Base-by-base conservation (phyloP, 2,329 filamentous ascomycete species). In the Cladosporium colombiae region DNA sequence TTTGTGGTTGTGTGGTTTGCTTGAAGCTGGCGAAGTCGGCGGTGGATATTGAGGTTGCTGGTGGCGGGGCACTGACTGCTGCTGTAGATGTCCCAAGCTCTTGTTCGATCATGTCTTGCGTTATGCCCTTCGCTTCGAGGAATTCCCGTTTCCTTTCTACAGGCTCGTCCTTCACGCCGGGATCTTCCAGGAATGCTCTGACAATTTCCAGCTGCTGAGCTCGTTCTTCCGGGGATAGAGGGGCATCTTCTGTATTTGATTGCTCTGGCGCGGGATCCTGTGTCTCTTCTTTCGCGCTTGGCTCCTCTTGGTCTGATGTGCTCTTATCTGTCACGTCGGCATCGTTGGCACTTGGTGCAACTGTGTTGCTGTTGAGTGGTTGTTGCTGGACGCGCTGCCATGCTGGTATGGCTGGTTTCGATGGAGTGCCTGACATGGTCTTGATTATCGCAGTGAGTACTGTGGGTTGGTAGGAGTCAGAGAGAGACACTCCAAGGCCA, bases 141-240 rank as follows among this genome's bases (percentile, higher is more conserved):
- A 97, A 97, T 8, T 86, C 85, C 23, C 85, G 81, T 80, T 96
- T 96, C 78, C 88, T 89, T 65, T 91, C 89, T 53, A 84, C 83
- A 0, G 89, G 83, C 37, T 89, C 87, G 77, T 89, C 81, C 66
- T 85, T 87, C 65, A 97, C 91, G 23, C 84, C 82, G 8, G 91
- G 87, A 67, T 96, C 89, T 60, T 91, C 82, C 4, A 97, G 84
- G 74, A 97, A 97, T 62, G 83, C 86, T 52, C 85, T 84, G 31
- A 93, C 92, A 74, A 92, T 87, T 18, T 92, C 87, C 40, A 91
- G 73, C 40, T 79, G 62, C 14, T 70, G 63, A 56, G 37, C 35
- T 65, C 63, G 29, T 53, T 69, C 59, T 27, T 61, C 50, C 23
- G 66, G 66, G n/a, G 58, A 46, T 7, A 58, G 11, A 4, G 27